Evolutionary conservation across 2,329 filamentous ascomycete species (phyloP).

Genomic region (Fusarium solani-melongenae): DNA sequence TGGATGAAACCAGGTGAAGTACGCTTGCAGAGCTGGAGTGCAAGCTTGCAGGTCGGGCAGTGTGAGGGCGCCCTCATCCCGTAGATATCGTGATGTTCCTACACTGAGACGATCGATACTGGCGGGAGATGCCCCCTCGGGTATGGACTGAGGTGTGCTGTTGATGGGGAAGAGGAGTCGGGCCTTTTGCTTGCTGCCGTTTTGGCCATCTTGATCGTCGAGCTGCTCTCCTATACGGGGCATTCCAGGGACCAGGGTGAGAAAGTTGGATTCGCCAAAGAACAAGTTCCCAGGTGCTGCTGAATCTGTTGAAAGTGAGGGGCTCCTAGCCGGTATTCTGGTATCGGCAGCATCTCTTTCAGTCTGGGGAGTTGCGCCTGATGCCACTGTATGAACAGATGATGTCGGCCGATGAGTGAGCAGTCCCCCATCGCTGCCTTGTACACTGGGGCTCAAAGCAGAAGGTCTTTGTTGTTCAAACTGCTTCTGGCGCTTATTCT

Average conservation of each 20-base stretch:
- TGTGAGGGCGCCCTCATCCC: conserved; percentile 56
- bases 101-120: conserved; percentile 54
- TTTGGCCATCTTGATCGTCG: neutral
- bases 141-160: conserved; percentile 38
- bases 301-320: conserved; percentile 33
- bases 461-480: neutral
- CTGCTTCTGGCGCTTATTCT: conserved; percentile 28
- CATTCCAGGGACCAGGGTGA: conserved; percentile 48
- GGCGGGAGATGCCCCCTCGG: conserved; percentile 24
- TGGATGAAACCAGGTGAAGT: conserved; percentile 68
- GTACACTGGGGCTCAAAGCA: neutral
- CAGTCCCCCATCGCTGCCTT: neutral
- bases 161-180: conserved; percentile 47
- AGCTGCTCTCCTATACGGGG: conserved; percentile 9
- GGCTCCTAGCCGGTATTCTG: conserved; percentile 19
- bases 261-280: conserved; percentile 54
- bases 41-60: conserved; percentile 57
- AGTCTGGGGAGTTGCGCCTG: neutral
- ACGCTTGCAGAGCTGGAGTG: conserved; percentile 59
- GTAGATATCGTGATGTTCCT: conserved; percentile 60
- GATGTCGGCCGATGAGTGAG: neutral
- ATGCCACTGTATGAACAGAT: neutral
- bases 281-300: conserved; percentile 45
- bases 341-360: neutral
- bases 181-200: conserved; percentile 29